phyloP scores from a whole-genome alignment of 2,329 filamentous ascomycete genomes.

The Diplodia scrobiculata region DNA sequence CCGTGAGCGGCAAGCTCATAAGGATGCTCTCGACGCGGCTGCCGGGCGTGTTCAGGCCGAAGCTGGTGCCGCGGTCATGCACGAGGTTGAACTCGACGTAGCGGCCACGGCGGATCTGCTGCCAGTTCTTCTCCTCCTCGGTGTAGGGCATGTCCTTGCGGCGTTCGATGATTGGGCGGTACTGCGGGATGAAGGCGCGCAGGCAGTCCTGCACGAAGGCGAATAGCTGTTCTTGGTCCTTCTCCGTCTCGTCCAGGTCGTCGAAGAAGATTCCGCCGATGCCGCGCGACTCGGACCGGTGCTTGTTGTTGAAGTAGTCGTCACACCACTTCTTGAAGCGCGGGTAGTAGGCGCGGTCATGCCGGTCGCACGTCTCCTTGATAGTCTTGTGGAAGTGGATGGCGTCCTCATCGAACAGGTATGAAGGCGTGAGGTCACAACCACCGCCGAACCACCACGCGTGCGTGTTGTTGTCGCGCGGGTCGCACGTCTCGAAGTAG shows the following conservation, averaged over 20 bases:
- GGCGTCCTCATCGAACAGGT: constrained; percentile 95
- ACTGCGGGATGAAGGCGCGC: constrained; percentile 84
- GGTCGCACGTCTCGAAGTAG: constrained; percentile 93
- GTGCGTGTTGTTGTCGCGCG: constrained; percentile 70
- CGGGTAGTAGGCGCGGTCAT: constrained; percentile 88
- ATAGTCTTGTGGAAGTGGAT: constrained; percentile 95
- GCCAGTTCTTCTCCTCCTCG: constrained; percentile 88
- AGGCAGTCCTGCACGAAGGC: constrained; percentile 84
- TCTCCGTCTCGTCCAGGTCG: constrained; percentile 84
- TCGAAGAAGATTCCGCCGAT: constrained; percentile 98
- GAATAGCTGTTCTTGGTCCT: constrained; percentile 86
- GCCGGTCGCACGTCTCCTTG: constrained; percentile 89
- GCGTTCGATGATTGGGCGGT: constrained; percentile 82
- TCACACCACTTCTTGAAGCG: constrained; percentile 99
- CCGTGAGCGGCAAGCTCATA: constrained; percentile 93
- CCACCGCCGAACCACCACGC: constrained; percentile 99
- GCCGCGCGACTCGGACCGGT: constrained; percentile 82
- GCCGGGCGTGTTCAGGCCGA: constrained; percentile 89
- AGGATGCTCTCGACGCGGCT: constrained; percentile 93
- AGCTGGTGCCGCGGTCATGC: constrained; percentile 91
- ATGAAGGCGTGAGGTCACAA: constrained; percentile 87
- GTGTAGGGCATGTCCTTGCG: constrained; percentile 91
- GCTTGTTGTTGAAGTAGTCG: constrained; percentile 93
- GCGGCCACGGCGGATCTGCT: constrained; percentile 88
- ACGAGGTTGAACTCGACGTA: constrained; percentile 99